Base-by-base conservation (phyloP, 2,329 filamentous ascomycete species). In the Calonectria crousiana region DNA sequence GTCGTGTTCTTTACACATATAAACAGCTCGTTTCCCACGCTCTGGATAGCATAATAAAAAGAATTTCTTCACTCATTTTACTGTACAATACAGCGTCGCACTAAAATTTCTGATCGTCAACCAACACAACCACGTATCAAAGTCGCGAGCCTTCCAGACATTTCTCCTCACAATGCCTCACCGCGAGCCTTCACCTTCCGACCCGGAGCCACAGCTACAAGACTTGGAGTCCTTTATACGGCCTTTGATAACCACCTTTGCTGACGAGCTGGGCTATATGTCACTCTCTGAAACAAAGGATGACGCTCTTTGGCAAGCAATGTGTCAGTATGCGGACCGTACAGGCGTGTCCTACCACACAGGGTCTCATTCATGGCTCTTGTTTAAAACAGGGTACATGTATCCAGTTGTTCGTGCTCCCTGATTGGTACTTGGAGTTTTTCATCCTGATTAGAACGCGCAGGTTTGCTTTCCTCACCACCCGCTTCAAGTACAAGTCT, bases 391-490 rank as follows among this genome's bases (percentile, higher is more conserved):
- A 16, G 73, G 74, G 2, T 52, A 69, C 30, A 66, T 41, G 18
- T 76, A 73, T n/a, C 69, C 69, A 53, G 28, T 62, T 9, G 73
- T 73, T 4, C 9, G 69, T 71, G 20, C 34, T 8, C 36, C 16
- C 20, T 41, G 49, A 26, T 13, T 53, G 10, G 26, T 1, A 6
- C 3, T 3, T 58, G 0, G 9, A 20, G 4, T 6, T 9, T 6
- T 26, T 14, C 6, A 28, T 11, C 3, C 28, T 72, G 13, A 65
- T 0, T 2, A 10, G 28, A n/a, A 0, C 14, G 0, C 8, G 2
- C 6, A 73, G 73, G 41, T 71, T 14, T 76, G 73, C 16, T 75
- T 71, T 13, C 70, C 67, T 14, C n/a, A 74, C 6, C 75, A 76
- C 10, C 75, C 70, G 2, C 2, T 75, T 6, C 67, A 76, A 16